Conservation (phyloP, 2,329 filamentous ascomycete species). For the Apiospora pterosperma region DNA sequence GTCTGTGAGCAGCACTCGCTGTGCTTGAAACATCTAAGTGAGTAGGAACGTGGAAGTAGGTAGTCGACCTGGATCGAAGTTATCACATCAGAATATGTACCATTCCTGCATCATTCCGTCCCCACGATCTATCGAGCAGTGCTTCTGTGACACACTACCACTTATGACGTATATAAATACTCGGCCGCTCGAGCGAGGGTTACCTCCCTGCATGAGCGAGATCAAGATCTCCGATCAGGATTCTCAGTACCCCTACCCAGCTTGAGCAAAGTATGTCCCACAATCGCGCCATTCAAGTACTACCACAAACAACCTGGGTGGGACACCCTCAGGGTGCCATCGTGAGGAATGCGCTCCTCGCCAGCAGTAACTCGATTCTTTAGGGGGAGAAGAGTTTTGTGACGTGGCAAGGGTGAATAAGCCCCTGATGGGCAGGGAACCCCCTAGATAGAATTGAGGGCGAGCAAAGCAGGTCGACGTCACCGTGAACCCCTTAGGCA, state of each 20-base stretch:
- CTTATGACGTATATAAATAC: neutral
- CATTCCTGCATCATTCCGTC: neutral
- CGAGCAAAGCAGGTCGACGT: neutral
- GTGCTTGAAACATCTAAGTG: neutral
- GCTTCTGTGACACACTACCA: neutral
- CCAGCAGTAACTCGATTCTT: neutral
- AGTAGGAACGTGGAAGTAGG: neutral
- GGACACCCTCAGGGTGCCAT: neutral
- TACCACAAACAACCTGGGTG: neutral
- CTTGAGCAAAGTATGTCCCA: neutral
- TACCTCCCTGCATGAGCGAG: neutral
- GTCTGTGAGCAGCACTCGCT: neutral
- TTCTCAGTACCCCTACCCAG: neutral
- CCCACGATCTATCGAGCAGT: neutral
- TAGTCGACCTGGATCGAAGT: neutral
- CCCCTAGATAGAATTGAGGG: neutral
- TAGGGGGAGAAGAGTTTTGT: neutral
- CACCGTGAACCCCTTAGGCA: neutral
- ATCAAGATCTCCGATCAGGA: neutral
- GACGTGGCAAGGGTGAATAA: neutral
- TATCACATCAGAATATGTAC: neutral
- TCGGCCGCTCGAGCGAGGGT: no score
- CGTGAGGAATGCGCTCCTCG: neutral
- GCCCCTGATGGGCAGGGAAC: neutral
- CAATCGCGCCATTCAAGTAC: neutral